These are phyloP conservation scores for Sporothrix variecibatus DNA, from an alignment of 2,329 filamentous ascomycete species.

Conservation along the genomic window DNA sequence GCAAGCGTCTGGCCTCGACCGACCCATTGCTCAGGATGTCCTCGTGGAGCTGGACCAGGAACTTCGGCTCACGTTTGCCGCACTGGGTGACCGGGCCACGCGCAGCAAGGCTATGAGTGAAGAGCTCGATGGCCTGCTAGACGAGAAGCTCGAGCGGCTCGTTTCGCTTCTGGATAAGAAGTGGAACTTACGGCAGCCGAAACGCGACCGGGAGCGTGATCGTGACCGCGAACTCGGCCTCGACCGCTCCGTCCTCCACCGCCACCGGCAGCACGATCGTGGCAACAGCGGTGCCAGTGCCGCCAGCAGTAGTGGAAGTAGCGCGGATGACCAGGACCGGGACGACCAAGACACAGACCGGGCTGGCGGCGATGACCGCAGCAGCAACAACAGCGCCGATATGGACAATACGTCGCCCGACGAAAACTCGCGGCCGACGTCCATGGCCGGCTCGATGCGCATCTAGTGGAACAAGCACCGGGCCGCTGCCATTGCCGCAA, in stretches of 20 bases:
- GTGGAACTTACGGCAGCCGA: conserved; percentile 48
- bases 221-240: neutral
- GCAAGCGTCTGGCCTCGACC: conserved; percentile 62
- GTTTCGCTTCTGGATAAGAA: conserved; percentile 73
- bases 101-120: conserved; percentile 57
- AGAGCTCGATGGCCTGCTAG: conserved; percentile 64
- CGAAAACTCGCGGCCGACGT: conserved; percentile 26
- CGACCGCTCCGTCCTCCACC: neutral
- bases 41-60: conserved; percentile 67
- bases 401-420: conserved; percentile 29
- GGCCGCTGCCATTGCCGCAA: neutral
- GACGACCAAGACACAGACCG: conserved; percentile 15
- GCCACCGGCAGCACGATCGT: conserved; percentile 15
- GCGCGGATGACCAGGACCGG: conserved; percentile 1
- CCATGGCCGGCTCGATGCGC: conserved; percentile 22
- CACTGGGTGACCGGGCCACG: conserved; percentile 59
- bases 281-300: conserved; percentile 13
- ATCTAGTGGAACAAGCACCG: conserved; percentile 21
- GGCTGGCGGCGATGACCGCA: conserved; percentile 20
- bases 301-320: neutral
- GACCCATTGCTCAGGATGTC: conserved; percentile 57
- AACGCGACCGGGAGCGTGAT: conserved; percentile 8
- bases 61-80: conserved; percentile 62
- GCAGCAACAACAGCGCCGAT: conserved; percentile 28
- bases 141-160: conserved; percentile 73